Base-by-base conservation (phyloP, 2,329 filamentous ascomycete species). In the Paracamarosporium sp. region DNA sequence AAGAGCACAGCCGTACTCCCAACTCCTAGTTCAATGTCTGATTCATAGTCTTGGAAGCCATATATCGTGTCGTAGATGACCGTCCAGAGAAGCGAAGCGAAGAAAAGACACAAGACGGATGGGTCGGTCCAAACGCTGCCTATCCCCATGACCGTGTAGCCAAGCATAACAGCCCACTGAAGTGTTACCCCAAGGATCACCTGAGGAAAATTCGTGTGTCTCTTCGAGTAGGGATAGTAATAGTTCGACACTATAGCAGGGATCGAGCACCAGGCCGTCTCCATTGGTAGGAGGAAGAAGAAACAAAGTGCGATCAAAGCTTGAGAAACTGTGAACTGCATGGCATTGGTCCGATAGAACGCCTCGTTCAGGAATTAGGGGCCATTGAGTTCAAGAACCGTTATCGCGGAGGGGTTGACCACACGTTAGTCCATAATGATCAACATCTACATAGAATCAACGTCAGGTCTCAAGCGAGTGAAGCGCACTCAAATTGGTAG, bases 171-270 rank as follows among this genome's bases (percentile, higher is more conserved):
- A 17, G 24, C 57, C 54, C 53, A 56, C 12, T 28, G 22, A 8
- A 60, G 36, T 2, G 25, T 20, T 1, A 83, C 71, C 6, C 83
- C 83, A 7, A 86, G 70, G 9, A 84, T 79, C 31, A 80, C 74
- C 64, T 85, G 83, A 1, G 83, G 80, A 62, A 82, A 84, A 63
- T 85, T 72, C 43, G 83, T 85, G 41, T 84, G 72, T 24, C 82
- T 78, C 68, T 85, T 86, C 24, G 79, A 79, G 36, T 83, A 77
- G 2, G 83, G 82, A 63, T 85, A 85, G 30, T 79, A 76, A 35
- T 75, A 67, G 24, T 80, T 77, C 15, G 83, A 65, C 1, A 80
- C 69, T n/a, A 81, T 62, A 54, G 78, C 79, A 20, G 80, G 75
- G 25, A 79, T 69, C 2, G 70, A 78, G 64, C 79, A 80, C 12